Base-by-base conservation (phyloP, 2,329 filamentous ascomycete genomes). In the Fonsecaea nubica region DNA sequence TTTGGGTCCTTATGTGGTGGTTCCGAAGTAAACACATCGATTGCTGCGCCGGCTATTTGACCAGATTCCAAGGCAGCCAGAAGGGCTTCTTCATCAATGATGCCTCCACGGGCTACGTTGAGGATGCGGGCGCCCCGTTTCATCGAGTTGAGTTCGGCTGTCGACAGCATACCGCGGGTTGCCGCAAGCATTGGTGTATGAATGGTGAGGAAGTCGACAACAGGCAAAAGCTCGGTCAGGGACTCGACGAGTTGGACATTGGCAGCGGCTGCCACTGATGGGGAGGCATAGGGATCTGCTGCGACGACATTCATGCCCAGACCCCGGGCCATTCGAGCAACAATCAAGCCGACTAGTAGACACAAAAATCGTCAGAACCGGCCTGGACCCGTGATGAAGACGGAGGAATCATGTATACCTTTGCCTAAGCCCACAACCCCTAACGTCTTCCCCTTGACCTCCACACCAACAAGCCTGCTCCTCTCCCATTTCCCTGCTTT, bases 401-500 rank as follows among this genome's bases (percentile, higher is more conserved):
- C 52, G 25, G 35, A 58, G 68, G 52, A 10, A 50, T 30, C 10
- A 21, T 50, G 21, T 50, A 30, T 74, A 85, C 85, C 91, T 80
- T 93, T 93, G n/a, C 92, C 92, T 32, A 93, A 79, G 1, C 92
- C 92, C 45, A 95, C 87, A 58, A 94, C 89, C 0, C 89, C 90
- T 6, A 94, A 80, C 0, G 86, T 90, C 80, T 93, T 94, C 54
- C 89, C 86, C 58, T 91, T 90, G 10, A 93, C 88, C 76, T 94
- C 91, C 18, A 92, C 86, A 4, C 92, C 92, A 0, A 92, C 89
- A 2, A 93, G 83, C 72, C 87, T 86, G 74, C 88, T 87, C 63
- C 91, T 83, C 76, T 93, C 90, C 92, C 91, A 94, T 60, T 86
- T 87, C 0, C 89, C 89, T n/a, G 77, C 81, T 73, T 93, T 92